These are phyloP conservation scores for Xerocomellus amylosporus DNA, from an alignment of 768 basidiomycete species.

Conservation along the genomic window DNA sequence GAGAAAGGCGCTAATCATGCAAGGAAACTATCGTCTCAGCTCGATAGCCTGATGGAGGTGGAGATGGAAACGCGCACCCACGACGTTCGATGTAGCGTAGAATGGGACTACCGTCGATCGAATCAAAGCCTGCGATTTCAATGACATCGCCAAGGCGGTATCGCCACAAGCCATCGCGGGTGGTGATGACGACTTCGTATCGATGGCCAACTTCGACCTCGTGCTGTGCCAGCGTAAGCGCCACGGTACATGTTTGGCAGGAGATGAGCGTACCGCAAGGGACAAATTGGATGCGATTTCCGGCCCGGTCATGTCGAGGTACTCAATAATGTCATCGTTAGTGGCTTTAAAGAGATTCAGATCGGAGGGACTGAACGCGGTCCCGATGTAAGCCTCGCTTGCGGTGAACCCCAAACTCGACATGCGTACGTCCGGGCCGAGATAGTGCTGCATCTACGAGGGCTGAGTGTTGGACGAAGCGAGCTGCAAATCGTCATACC, in stretches of 20 bases:
- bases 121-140: slow-evolving; percentile 17
- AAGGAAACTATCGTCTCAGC: neutral
- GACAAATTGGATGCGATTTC: slow-evolving; percentile 14
- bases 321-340: slow-evolving; percentile 19
- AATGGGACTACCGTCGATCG: slow-evolving; percentile 19
- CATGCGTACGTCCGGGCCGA: slow-evolving; percentile 16
- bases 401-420: slow-evolving; percentile 15
- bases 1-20: slow-evolving; percentile 4
- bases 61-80: slow-evolving; percentile 7
- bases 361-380: slow-evolving; percentile 3
- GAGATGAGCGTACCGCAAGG: slow-evolving; percentile 6
- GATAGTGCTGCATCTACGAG: slow-evolving; percentile 11
- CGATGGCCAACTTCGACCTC: slow-evolving; percentile 11
- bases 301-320: slow-evolving; percentile 12
- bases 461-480: neutral
- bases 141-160: slow-evolving; percentile 24
- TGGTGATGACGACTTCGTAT: slow-evolving; percentile 21
- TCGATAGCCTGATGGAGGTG: neutral
- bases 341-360: slow-evolving; percentile 17
- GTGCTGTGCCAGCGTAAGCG: slow-evolving; percentile 13
- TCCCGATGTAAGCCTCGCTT: slow-evolving; percentile 19
- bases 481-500: neutral
- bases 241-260: neutral
- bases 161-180: slow-evolving; percentile 23
- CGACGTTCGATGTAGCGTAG: slow-evolving; percentile 21